These are phyloP conservation scores for Clavariopsis aquatica DNA, from an alignment of 495 filamentous ascomycete genomes.

Conservation along the genomic window DNA sequence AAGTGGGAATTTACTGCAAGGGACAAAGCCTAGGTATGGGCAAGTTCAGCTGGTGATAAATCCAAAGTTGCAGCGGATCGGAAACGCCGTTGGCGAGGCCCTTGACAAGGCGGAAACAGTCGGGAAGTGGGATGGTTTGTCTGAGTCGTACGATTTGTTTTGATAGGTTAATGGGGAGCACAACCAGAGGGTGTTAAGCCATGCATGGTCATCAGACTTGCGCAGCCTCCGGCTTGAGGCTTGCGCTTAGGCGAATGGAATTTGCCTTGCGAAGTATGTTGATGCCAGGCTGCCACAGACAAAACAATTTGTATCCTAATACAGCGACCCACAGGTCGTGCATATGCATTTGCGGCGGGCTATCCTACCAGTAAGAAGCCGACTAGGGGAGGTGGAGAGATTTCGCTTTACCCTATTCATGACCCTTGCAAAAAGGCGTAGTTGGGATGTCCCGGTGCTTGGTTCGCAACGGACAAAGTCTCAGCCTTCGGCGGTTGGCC, in stretches of 20 bases:
- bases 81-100: not conserved
- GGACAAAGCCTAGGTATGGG: not conserved
- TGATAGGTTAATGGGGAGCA: not conserved
- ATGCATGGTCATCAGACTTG: not conserved
- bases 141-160: not conserved
- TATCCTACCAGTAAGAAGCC: not conserved
- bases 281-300: not conserved
- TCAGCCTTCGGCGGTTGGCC: not conserved
- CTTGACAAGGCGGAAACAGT: not conserved
- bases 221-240: not conserved
- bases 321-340: not conserved
- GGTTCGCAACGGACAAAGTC: not conserved
- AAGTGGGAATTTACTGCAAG: not conserved
- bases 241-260: not conserved
- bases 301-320: not conserved
- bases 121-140: constrained; percentile 7
- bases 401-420: too few species aligned
- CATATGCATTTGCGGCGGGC: not conserved
- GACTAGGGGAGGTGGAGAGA: too few species aligned
- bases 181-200: not conserved
- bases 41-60: constrained; percentile 3
- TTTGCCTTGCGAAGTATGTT: not conserved
- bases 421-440: not conserved
- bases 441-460: not conserved
- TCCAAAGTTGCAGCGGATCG: constrained; percentile 2